These are phyloP conservation scores for Davidsoniella australis DNA, from an alignment of 2,329 filamentous ascomycete species.

Conservation along the genomic window DNA sequence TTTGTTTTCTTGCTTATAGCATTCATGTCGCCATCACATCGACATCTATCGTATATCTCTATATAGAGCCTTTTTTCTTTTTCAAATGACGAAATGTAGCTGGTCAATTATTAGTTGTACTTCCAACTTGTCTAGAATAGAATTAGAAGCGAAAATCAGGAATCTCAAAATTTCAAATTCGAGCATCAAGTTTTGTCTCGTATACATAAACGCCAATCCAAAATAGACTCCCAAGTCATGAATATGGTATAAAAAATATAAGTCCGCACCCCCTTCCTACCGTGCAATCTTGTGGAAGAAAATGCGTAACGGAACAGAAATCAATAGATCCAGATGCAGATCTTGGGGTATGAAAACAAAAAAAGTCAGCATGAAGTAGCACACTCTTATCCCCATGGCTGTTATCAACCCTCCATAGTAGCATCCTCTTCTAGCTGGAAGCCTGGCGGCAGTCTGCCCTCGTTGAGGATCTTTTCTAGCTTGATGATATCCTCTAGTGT, in stretches of 20 bases:
- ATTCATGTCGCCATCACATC: background rate
- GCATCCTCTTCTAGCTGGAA: slow-evolving; percentile 33
- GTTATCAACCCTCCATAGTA: slow-evolving; percentile 41
- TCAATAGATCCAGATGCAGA: background rate
- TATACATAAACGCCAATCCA: slow-evolving; percentile 2
- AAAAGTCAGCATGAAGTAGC: too few relatives aligned
- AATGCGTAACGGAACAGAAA: background rate
- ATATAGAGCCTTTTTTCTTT: background rate
- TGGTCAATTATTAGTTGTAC: background rate
- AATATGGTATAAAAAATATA: slow-evolving; percentile 5
- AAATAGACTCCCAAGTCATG: background rate
- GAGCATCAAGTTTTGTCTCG: background rate
- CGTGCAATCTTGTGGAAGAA: background rate
- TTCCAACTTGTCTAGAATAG: background rate
- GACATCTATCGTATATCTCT: too few relatives aligned
- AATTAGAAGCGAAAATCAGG: background rate
- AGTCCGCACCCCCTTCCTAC: background rate
- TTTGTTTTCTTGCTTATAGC: slow-evolving; percentile 16
- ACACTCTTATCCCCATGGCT: background rate
- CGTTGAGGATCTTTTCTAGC: slow-evolving; percentile 80
- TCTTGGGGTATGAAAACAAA: slow-evolving; percentile 1
- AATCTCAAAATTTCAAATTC: background rate
- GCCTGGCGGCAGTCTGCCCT: slow-evolving; percentile 66
- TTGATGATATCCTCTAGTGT: slow-evolving; percentile 79
- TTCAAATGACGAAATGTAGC: background rate